Evolutionary conservation across 1,139 yeast species (phyloP).

Genomic region (Suhomyces anneliseae): DNA sequence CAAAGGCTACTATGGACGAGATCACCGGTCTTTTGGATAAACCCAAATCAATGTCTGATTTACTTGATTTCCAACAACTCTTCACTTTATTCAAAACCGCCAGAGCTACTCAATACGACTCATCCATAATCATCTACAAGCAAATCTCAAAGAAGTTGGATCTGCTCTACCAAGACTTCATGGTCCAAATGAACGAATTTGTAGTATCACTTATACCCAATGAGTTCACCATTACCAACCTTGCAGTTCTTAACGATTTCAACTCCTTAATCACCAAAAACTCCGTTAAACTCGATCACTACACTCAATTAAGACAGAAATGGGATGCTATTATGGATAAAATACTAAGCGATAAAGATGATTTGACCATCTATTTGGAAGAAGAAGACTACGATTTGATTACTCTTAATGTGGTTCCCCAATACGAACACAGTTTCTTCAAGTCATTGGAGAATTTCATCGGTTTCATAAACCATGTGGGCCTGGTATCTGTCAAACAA

Average conservation of each 20-base stretch:
- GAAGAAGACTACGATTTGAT: slow-evolving; percentile 11
- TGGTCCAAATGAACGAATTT: slow-evolving; percentile 22
- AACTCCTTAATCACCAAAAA: slow-evolving; percentile 17
- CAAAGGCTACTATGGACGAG: slow-evolving; percentile 8
- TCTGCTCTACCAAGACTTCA: slow-evolving; percentile 9
- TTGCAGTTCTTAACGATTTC: slow-evolving; percentile 17
- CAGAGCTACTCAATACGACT: not conserved
- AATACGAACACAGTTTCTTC: slow-evolving; percentile 14
- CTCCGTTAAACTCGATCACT: slow-evolving; percentile 15
- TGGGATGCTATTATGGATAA: slow-evolving; percentile 14
- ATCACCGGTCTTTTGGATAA: slow-evolving; percentile 12
- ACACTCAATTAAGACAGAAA: slow-evolving; percentile 6
- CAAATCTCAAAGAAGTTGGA: slow-evolving; percentile 9
- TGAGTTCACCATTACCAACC: slow-evolving; percentile 20
- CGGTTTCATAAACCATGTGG: slow-evolving; percentile 29
- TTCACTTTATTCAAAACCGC: slow-evolving; percentile 10
- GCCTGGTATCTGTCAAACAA: slow-evolving; percentile 25
- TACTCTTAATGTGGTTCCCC: not conserved
- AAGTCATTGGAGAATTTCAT: slow-evolving; percentile 30
- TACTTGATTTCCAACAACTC: slow-evolving; percentile 18
- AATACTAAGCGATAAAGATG: slow-evolving; percentile 5
- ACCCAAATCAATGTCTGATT: slow-evolving; percentile 12
- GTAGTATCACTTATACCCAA: slow-evolving; percentile 24
- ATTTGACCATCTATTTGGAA: slow-evolving; percentile 1
- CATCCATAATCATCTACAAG: slow-evolving; percentile 9